Evolutionary conservation across 768 basidiomycete genomes (phyloP).

Genomic region (Lactarius deliciosus): DNA sequence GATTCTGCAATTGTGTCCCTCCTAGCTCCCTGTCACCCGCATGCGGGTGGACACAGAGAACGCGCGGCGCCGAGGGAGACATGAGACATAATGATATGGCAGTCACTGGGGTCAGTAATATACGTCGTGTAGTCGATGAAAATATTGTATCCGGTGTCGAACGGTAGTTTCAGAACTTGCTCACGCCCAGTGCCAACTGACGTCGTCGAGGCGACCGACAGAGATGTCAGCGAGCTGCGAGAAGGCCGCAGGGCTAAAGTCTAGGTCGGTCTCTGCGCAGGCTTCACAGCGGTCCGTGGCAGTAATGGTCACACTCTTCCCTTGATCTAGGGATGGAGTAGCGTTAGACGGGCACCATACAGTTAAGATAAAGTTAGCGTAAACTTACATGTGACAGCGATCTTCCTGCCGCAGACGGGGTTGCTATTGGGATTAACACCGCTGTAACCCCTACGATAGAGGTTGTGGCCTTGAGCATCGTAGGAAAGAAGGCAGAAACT

Average conservation of each 20-base stretch:
- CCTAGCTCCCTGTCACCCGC: slow-evolving; percentile 34
- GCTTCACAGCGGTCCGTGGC: slow-evolving; percentile 64
- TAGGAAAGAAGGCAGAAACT: background rate
- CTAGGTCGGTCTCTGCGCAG: slow-evolving; percentile 54
- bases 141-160: background rate
- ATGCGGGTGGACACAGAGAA: slow-evolving; percentile 30
- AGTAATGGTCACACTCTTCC: slow-evolving; percentile 47
- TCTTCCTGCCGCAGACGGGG: slow-evolving; percentile 60
- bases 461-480: background rate
- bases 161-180: background rate
- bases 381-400: slow-evolving; percentile 49
- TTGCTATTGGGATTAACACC: slow-evolving; percentile 70
- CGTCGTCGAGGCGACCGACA: slow-evolving; percentile 50
- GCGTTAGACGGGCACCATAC: slow-evolving; percentile 17
- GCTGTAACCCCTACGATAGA: slow-evolving; percentile 47
- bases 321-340: slow-evolving; percentile 43
- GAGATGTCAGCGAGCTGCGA: slow-evolving; percentile 41
- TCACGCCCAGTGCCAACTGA: slow-evolving; percentile 53
- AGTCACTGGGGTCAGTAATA: slow-evolving; percentile 21
- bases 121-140: slow-evolving; percentile 15
- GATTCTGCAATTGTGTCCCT: background rate
- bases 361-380: slow-evolving; percentile 10
- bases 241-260: slow-evolving; percentile 65
- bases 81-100: slow-evolving; percentile 6
- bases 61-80: slow-evolving; percentile 30